Conservation (phyloP, 805 yeast genomes). For the Starmera quercuum region DNA sequence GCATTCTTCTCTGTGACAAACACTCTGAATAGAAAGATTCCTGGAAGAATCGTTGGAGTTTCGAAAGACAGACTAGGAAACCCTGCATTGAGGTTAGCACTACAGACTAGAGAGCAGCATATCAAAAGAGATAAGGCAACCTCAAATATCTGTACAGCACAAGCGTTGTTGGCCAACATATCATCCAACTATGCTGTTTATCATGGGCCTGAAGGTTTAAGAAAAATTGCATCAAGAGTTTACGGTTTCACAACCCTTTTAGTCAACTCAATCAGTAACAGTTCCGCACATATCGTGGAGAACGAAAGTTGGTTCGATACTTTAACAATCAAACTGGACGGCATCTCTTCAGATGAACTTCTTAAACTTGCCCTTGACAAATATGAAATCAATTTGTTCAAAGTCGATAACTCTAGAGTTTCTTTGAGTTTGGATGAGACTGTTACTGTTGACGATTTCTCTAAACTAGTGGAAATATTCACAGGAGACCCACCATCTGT, state of each 20-base stretch:
- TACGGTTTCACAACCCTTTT: conserved; percentile 67
- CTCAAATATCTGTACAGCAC: conserved; percentile 96
- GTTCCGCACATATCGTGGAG: conserved; percentile 37
- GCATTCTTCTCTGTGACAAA: conserved; percentile 90
- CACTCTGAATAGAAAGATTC: conserved; percentile 81
- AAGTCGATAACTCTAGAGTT: conserved; percentile 51
- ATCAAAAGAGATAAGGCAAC: conserved; percentile 97
- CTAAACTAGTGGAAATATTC: conserved; percentile 51
- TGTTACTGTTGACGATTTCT: conserved; percentile 54
- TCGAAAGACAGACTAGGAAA: conserved; percentile 88
- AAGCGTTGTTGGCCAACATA: conserved; percentile 91
- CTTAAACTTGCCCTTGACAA: conserved; percentile 48
- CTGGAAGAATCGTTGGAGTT: conserved; percentile 92
- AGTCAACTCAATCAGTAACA: conserved; percentile 45
- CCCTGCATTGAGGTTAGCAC: conserved; percentile 83
- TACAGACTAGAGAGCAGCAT: conserved; percentile 98
- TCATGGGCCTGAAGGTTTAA: conserved; percentile 88
- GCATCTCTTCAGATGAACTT: conserved; percentile 47
- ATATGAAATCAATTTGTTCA: conserved; percentile 70
- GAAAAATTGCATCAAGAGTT: conserved; percentile 68
- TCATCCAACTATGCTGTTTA: conserved; percentile 94
- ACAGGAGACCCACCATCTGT: conserved; percentile 28
- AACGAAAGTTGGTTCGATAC: conserved; percentile 83
- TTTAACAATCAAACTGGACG: conserved; percentile 52
- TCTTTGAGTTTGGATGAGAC: conserved; percentile 92